These are phyloP conservation scores for Wickerhamiella cacticola DNA, from an alignment of 805 yeast genomes.

Conservation along the genomic window DNA sequence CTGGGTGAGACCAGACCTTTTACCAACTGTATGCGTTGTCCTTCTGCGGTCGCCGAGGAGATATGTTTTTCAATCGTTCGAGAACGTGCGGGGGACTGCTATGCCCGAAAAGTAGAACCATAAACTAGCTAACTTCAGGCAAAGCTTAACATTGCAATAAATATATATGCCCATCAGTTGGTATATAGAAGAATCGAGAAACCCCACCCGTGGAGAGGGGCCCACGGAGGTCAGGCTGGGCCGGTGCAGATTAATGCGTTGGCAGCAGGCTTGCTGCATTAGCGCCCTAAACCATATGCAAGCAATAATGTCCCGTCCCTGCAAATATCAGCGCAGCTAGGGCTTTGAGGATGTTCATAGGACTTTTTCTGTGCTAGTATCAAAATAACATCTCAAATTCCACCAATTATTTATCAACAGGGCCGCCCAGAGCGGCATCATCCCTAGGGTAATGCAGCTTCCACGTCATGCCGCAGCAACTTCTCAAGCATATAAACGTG, in stretches of 20 bases:
- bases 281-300: conserved; percentile 4
- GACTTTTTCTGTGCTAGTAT: no score
- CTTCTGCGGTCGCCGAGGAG: background rate
- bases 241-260: conserved; percentile 1
- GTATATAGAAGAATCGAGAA: no score
- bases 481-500: background rate
- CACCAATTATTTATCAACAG: background rate
- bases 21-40: no score
- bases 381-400: no score
- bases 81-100: background rate
- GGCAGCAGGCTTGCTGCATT: background rate
- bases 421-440: background rate
- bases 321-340: background rate
- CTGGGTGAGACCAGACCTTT: no score
- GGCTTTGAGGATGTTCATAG: background rate
- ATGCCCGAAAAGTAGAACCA: no score
- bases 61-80: background rate
- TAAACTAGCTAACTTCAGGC: no score
- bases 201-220: background rate
- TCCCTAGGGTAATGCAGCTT: background rate
- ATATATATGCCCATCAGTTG: no score
- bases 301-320: background rate
- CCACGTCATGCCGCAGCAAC: conserved; percentile 3
- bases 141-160: no score
- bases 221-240: background rate